Evolutionary conservation across 202 grass and related monocot genomes (phyloP), one percentile per base, ranked within the genome.

Genomic region (Digitaria exilis): DNA sequence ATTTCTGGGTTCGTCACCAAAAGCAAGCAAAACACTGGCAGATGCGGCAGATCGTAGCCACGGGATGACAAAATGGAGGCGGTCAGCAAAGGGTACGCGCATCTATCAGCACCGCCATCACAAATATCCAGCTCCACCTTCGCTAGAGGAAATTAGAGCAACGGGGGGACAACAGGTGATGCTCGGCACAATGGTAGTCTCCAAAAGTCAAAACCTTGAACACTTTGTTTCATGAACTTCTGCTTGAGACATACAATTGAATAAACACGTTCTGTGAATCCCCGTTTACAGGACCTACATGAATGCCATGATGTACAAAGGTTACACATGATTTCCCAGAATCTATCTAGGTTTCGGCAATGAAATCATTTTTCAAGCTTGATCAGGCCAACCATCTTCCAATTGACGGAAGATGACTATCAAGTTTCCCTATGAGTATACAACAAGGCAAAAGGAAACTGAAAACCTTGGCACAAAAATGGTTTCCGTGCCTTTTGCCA

Each of bases 391-490:
- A 58, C 9, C 66, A 54, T n/a, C 32, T 69, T 88, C 65, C 55
- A 55, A 32, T 10, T 54, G 1, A 78, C 6, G 2, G 61, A 51
- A 77, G 55, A 82, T 44, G 43, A 44, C 56, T 13, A 58, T 31
- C 34, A 49, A 25, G 12, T 30, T 81, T 58, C 48, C 65, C 31
- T 82, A 49, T 13, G 24, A 59, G 56, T 85, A 56, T 77, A 82
- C 78, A 85, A 82, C 71, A 78, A 49, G 17, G 78, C 77, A 22
- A 71, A 72, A 77, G 66, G 72, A 19, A 11, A 26, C n/a, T n/a
- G 50, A 82, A 86, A 89, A 78, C 87, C 78, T 71, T 26, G 46
- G 39, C 63, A 66, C 78, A 89, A 89, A n/a, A 86, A 89, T 82
- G 83, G 57, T 60, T 52, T 72, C 83, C 30, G 4, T 43, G 49